phyloP scores from a whole-genome alignment of 169 alveolate species.

The Plasmodium yoelii region DNA sequence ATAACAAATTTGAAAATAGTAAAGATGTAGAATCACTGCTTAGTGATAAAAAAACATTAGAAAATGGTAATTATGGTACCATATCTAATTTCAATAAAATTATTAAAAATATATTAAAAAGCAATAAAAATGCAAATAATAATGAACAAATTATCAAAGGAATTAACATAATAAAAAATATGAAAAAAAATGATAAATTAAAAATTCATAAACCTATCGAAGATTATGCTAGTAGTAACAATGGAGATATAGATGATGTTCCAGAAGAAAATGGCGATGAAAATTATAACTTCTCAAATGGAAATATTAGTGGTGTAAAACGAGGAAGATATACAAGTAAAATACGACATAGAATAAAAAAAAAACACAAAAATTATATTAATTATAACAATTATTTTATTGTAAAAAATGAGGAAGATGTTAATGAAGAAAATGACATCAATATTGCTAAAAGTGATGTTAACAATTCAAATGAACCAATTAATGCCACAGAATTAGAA shows the following conservation, averaged over 20 bases:
- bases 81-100: slow-evolving; percentile 33
- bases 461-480: not conserved
- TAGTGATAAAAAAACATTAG: not conserved
- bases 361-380: not conserved
- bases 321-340: not conserved
- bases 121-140: slow-evolving; percentile 11
- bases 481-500: not conserved
- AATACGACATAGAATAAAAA: slow-evolving; percentile 13
- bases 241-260: no score
- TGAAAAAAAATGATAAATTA: slow-evolving; percentile 37
- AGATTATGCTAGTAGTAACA: no score
- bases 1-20: not conserved
- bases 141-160: slow-evolving; percentile 66
- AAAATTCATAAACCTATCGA: not conserved
- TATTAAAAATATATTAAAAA: slow-evolving; percentile 55
- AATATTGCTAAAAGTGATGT: not conserved
- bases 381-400: slow-evolving; percentile 49
- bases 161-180: slow-evolving; percentile 32
- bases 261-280: not conserved
- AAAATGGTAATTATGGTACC: slow-evolving; percentile 15
- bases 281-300: not conserved
- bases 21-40: no score
- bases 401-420: slow-evolving; percentile 27
- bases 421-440: not conserved
- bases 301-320: slow-evolving; percentile 5